Evolutionary conservation across 2,329 filamentous ascomycete species (phyloP), one percentile per base, ranked within the genome.

Genomic region (Talaromyces sp.): DNA sequence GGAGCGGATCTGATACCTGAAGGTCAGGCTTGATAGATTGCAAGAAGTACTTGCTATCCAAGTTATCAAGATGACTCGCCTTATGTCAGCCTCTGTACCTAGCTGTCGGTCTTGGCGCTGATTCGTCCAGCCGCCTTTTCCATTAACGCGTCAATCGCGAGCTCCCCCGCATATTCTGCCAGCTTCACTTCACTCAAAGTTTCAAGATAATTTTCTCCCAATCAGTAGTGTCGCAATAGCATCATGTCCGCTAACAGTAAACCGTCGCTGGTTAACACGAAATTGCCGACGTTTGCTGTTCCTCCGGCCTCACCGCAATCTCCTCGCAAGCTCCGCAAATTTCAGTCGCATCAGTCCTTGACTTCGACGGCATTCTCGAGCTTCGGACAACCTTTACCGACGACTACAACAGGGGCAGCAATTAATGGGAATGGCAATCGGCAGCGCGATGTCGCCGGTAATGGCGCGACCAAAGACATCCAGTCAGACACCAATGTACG

Each of bases 321-420:
- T 31, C 86, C 88, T 74, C 86, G 90, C 71, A 85, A 86, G 56
- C 82, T 93, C 67, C 86, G 90, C 70, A 89, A 89, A 74, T 86
- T 92, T 35, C 89, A 92, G 77, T 93, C 90, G 37, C 90, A 91
- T 60, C 90, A 92, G 66, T 73, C 80, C 82, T 85, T 77, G 78
- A 92, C 74, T 74, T 79, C 87, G 67, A 84, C 77, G 61, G 81
- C 85, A 27, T 86, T 86, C 0, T 65, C 66, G 9, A 80, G 89
- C 68, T 87, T 88, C 70, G 62, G 56, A 62, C 68, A 27, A 62
- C 56, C 61, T 39, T 56, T 64, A 25, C 10, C 69, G 70, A 57
- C 70, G 68, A 45, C 49, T 8, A 49, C 49, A 6, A 49, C 17
- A n/a, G 25, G 19, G 8, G 8, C 19, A 31, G 39, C 27, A 13